A percentile compares a stretch with the other conserved stretches of the same genome.
Conservation (phyloP, 73 alveolate genomes). For the Durusdinium trenchii region DNA sequence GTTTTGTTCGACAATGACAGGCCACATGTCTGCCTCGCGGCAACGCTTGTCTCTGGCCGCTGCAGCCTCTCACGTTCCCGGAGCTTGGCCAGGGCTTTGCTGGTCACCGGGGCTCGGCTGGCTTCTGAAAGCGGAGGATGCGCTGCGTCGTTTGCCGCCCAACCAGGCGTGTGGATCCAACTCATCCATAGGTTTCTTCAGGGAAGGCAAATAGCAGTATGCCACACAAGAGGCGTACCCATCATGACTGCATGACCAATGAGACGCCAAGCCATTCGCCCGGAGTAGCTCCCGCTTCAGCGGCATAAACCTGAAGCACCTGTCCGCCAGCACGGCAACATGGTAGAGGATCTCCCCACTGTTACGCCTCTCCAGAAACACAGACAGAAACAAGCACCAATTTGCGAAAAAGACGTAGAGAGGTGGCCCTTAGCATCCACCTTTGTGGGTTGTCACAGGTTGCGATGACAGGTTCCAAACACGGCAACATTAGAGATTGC, state of each 20-base stretch:
- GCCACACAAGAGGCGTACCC: constrained; percentile 24
- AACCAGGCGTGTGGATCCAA: background rate
- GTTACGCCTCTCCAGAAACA: constrained; percentile 7
- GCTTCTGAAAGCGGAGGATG: constrained; percentile 44
- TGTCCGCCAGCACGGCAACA: background rate
- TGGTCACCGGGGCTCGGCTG: background rate
- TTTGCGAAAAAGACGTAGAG: too few species aligned
- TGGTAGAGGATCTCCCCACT: constrained; percentile 8
- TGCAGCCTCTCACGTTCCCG: background rate
- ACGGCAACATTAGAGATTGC: too few species aligned
- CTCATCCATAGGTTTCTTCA: background rate
- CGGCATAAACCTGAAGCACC: background rate
- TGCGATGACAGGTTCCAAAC: too few species aligned
- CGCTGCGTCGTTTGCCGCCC: background rate
- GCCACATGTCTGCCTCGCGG: constrained; percentile 35
- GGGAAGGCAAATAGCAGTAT: constrained; percentile 17
- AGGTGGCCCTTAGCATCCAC: too few species aligned
- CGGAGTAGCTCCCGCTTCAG: background rate
- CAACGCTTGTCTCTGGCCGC: background rate
- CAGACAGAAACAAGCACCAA: background rate
- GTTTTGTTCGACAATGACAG: background rate
- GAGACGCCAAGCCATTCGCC: constrained; percentile 19
- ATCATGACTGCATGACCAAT: background rate
- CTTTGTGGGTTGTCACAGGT: too few species aligned
- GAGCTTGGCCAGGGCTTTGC: background rate